Evolutionary conservation across 2,329 filamentous ascomycete genomes (phyloP), one percentile per base, ranked within the genome.

Genomic region (Stenocarpella maydis): DNA sequence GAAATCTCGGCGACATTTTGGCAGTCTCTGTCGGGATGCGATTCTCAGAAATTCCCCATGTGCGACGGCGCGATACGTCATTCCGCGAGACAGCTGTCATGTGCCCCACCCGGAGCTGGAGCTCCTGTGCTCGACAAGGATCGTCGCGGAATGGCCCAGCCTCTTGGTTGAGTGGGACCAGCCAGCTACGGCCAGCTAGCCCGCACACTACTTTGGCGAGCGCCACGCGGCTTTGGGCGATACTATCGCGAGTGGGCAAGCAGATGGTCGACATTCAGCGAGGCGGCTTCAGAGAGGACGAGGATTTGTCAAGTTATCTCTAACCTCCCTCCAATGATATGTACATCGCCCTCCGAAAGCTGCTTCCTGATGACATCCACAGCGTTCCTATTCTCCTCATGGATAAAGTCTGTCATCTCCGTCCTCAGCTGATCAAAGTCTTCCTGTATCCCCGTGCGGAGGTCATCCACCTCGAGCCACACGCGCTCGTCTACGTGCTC

Each of bases 391-490:
- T 47, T 61, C 41, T 61, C 58, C 28, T 61, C 58, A 2, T n/a
- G 58, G 19, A 61, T 47, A 19, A 61, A 47, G 4, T 47, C 58
- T 37, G 34, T 24, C 26, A 41, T 49, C 28, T 61, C 58, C 7
- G 26, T 43, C 58, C 58, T 47, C 41, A 61, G n/a, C 41, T 24
- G 19, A 41, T 61, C 58, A 61, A 61, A 47, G 28, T 61, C 58
- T 7, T 61, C 58, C 26, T 47, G 58, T 1, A 61, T 61, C n/a
- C 55, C 58, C 3, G 58, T 61, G 26, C 58, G 58, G 26, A 61
- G 58, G 41, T 61, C 58, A 15, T 61, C 58, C 58, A 61, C 58
- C n/a, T 61, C 58, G 26, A 61, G 58, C 58, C 58, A 61, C 26
- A 61, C 58, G 1, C 58, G 41, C 43, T 61, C 58, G 28, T 61